These are phyloP conservation scores for Fibroporia radiculosa DNA, from an alignment of 768 basidiomycete species.

Conservation along the genomic window DNA sequence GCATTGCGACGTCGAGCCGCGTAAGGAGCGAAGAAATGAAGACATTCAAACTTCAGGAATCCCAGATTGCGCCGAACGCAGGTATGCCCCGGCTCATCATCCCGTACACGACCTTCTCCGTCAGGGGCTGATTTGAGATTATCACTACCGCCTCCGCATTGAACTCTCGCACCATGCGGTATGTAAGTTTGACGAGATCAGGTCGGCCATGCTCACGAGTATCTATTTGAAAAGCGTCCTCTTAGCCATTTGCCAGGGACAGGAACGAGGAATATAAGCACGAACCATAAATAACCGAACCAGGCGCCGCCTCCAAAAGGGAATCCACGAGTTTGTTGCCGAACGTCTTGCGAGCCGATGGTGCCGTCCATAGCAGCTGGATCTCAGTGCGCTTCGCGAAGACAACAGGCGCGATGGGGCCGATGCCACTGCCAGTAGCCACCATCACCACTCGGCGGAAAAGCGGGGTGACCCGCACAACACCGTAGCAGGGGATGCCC, in stretches of 20 bases:
- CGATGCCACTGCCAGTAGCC: constrained; percentile 52
- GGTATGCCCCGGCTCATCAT: constrained; percentile 53
- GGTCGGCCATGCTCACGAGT: constrained; percentile 28
- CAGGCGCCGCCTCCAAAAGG: constrained; percentile 45
- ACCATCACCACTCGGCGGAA: constrained; percentile 51
- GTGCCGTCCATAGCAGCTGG: constrained; percentile 55
- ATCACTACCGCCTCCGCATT: constrained; percentile 43
- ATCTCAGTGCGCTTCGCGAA: constrained; percentile 44
- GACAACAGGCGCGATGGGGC: constrained; percentile 51
- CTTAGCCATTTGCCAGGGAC: neutral
- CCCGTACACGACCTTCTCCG: constrained; percentile 50
- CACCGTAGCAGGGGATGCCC: constrained; percentile 48
- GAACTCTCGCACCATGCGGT: constrained; percentile 28
- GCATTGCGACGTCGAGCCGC: neutral
- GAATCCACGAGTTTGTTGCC: constrained; percentile 52
- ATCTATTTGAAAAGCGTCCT: constrained; percentile 15
- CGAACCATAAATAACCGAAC: constrained; percentile 49
- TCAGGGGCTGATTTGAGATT: constrained; percentile 52
- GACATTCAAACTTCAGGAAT: constrained; percentile 38
- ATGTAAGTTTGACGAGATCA: constrained; percentile 31
- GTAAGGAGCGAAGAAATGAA: neutral
- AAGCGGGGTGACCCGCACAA: constrained; percentile 44
- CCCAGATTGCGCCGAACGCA: constrained; percentile 58
- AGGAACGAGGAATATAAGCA: neutral
- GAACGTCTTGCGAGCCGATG: constrained; percentile 53